Percentiles rank a stretch among this genome's conserved stretches.
These are phyloP conservation scores for Yamadazyma sp. DNA, from an alignment of 1,139 yeast genomes.

Conservation along the genomic window DNA sequence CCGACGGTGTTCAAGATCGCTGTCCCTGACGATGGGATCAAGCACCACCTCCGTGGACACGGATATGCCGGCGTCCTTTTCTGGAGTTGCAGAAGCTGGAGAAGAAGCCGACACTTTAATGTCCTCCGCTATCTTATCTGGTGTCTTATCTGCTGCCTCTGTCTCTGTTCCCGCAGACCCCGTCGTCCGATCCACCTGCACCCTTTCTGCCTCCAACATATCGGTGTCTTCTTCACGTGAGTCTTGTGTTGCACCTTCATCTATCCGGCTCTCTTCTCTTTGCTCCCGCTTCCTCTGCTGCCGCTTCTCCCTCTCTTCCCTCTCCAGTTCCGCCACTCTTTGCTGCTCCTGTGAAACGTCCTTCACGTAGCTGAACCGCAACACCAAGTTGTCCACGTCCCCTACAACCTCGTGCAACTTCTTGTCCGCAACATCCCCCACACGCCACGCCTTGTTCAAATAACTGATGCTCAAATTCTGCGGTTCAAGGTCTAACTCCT, in stretches of 20 bases:
- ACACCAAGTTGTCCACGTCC: slow-evolving; percentile 13
- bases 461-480: slow-evolving; percentile 6
- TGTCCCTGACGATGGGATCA: slow-evolving; percentile 1
- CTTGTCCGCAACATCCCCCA: slow-evolving; percentile 3
- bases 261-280: slow-evolving; percentile 1
- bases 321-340: slow-evolving; percentile 10
- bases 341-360: slow-evolving; percentile 15
- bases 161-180: no score
- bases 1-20: neutral
- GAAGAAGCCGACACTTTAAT: no score
- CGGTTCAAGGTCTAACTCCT: slow-evolving; percentile 3
- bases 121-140: no score
- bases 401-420: slow-evolving; percentile 12
- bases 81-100: no score
- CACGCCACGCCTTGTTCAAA: slow-evolving; percentile 9
- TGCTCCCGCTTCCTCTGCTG: slow-evolving; percentile 8
- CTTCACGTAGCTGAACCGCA: slow-evolving; percentile 12
- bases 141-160: no score
- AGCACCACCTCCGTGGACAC: neutral
- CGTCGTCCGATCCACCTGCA: no score
- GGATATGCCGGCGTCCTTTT: neutral
- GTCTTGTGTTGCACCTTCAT: neutral
- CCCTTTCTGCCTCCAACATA: no score
- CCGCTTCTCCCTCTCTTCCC: slow-evolving; percentile 3
- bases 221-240: neutral